Percentiles rank a stretch among this genome's conserved stretches.
phyloP scores from a whole-genome alignment of 306 rosid genomes.

The Biancaea sappan region DNA sequence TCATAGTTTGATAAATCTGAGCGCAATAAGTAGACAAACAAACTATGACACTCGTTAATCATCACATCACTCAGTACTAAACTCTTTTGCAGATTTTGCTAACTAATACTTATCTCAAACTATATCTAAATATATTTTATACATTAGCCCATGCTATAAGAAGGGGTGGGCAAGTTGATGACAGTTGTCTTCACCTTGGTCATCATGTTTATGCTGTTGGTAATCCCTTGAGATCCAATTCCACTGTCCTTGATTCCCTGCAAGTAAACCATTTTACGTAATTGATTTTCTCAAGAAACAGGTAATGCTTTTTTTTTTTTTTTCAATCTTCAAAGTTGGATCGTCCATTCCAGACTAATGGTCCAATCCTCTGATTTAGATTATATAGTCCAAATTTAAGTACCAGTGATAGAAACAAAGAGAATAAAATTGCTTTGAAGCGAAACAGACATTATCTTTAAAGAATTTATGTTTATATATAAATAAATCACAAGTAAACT shows the following conservation, averaged over 20 bases:
- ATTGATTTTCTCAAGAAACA: background rate
- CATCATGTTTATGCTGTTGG: conserved; percentile 99
- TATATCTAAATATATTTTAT: background rate
- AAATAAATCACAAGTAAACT: no score
- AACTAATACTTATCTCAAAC: conserved; percentile 16
- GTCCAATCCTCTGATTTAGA: no score
- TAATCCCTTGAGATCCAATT: conserved; percentile 96
- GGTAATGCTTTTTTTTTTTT: background rate
- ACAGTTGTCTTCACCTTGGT: conserved; percentile 89
- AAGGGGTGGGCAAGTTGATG: conserved; percentile 85
- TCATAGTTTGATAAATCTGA: conserved; percentile 27
- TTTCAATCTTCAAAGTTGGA: no score
- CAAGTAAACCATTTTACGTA: conserved; percentile 13
- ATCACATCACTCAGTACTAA: background rate
- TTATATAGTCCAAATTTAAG: no score
- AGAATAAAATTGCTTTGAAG: no score
- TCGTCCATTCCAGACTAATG: no score
- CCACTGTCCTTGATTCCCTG: conserved; percentile 99
- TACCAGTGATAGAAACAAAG: no score
- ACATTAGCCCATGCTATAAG: conserved; percentile 89
- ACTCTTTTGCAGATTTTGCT: conserved; percentile 14
- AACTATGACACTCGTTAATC: conserved; percentile 33
- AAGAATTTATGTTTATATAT: no score
- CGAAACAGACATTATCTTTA: no score
- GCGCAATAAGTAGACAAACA: conserved; percentile 35